phyloP scores from a whole-genome alignment of 2,329 filamentous ascomycete species.

The Eurotiales sp. region DNA sequence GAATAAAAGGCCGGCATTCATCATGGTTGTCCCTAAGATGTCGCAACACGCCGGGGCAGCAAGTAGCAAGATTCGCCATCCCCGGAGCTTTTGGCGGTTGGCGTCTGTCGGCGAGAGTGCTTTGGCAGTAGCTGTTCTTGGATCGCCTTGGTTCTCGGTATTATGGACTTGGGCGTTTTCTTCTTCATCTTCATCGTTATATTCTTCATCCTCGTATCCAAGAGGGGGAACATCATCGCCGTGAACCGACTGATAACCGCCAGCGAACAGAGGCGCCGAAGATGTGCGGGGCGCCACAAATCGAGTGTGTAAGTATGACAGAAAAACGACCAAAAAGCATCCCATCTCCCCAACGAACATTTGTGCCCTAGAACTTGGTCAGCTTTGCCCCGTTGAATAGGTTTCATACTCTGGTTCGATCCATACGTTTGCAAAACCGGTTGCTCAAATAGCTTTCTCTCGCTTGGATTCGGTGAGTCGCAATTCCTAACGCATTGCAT shows the following conservation, averaged over 20 bases:
- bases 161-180: constrained; percentile 39
- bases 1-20: constrained; percentile 93
- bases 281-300: constrained; percentile 42
- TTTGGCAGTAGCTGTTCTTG: constrained; percentile 48
- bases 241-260: constrained; percentile 65
- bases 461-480: constrained; percentile 62
- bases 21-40: constrained; percentile 89
- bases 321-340: constrained; percentile 85
- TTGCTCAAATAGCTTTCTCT: constrained; percentile 78
- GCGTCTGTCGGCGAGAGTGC: constrained; percentile 52
- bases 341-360: constrained; percentile 98
- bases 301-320: constrained; percentile 63
- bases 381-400: background rate
- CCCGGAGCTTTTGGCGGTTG: constrained; percentile 59
- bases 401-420: background rate
- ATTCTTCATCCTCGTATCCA: constrained; percentile 28
- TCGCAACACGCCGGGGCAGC: constrained; percentile 88
- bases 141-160: constrained; percentile 25
- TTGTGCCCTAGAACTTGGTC: constrained; percentile 54
- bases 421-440: constrained; percentile 83
- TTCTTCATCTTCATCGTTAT: constrained; percentile 35
- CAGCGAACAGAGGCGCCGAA: constrained; percentile 41
- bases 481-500: constrained; percentile 96
- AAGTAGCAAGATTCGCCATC: constrained; percentile 69
- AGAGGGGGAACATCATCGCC: constrained; percentile 45